Conservation (phyloP, 345 rosid species). For the Pelargonium nanum region DNA sequence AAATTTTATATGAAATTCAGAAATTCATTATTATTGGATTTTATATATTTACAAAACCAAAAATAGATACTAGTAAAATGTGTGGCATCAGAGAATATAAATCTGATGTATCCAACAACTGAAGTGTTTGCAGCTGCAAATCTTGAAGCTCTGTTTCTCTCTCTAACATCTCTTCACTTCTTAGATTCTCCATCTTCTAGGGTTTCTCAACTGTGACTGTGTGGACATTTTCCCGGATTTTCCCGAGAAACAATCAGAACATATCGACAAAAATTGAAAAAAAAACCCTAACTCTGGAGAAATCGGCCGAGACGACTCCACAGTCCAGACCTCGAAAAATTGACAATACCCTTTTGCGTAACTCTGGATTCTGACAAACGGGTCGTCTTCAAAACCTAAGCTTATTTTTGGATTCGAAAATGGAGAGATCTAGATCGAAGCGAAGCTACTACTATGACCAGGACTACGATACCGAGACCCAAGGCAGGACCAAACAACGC, state of each 20-base stretch:
- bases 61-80: too few relatives aligned
- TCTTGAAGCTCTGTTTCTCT: background rate
- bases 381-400: constrained; percentile 9
- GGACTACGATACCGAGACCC: constrained; percentile 67
- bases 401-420: constrained; percentile 6
- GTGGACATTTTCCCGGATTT: background rate
- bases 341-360: background rate
- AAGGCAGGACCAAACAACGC: constrained; percentile 58
- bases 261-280: background rate
- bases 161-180: background rate
- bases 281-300: background rate
- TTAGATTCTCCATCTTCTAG: background rate
- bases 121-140: background rate
- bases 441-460: constrained; percentile 84
- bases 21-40: too few relatives aligned
- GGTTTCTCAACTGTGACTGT: background rate
- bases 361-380: background rate
- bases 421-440: constrained; percentile 99
- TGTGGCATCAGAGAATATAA: too few relatives aligned
- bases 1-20: too few relatives aligned
- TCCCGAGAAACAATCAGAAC: constrained; percentile 5
- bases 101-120: background rate
- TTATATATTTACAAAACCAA: too few relatives aligned
- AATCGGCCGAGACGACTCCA: background rate
- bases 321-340: background rate